These are phyloP conservation scores for Pythium biforme DNA, from an alignment of 352 stramenopile species.

Conservation along the genomic window DNA sequence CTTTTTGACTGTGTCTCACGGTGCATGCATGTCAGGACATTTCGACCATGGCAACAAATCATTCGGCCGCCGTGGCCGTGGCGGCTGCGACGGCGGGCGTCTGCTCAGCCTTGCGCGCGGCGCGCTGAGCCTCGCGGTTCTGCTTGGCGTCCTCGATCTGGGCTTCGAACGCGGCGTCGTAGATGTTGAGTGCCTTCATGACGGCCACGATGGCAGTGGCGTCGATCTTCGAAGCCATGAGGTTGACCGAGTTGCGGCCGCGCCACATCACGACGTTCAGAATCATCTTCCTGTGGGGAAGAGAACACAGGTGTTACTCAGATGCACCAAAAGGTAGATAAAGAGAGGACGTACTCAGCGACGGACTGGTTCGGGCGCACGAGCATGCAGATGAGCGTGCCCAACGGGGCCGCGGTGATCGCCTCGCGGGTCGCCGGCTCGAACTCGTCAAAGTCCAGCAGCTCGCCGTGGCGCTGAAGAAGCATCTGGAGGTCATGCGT, in stretches of 20 bases:
- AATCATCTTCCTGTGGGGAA: conserved; percentile 53
- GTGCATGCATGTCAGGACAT: conserved; percentile 20
- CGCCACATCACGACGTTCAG: conserved; percentile 87
- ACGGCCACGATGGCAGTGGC: conserved; percentile 67
- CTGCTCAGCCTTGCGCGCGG: conserved; percentile 36
- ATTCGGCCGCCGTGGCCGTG: conserved; percentile 6
- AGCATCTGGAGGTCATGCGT: conserved; percentile 83
- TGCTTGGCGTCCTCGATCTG: conserved; percentile 48
- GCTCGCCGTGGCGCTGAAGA: conserved; percentile 75
- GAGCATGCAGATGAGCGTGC: conserved; percentile 78
- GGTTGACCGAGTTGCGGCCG: conserved; percentile 82
- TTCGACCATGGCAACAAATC: background rate
- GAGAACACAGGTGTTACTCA: conserved; percentile 7
- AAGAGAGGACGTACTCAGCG: conserved; percentile 57
- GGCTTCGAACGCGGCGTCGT: conserved; percentile 42
- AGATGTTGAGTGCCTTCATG: conserved; percentile 86
- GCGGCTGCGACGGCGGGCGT: conserved; percentile 15
- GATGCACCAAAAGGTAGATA: too few species aligned
- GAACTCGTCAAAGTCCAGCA: conserved; percentile 85
- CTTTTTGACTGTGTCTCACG: background rate
- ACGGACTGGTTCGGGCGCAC: conserved; percentile 53
- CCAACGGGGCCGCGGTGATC: conserved; percentile 59
- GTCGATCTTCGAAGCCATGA: conserved; percentile 86
- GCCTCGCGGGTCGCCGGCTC: conserved; percentile 44
- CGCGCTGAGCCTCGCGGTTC: conserved; percentile 40